phyloP scores from a whole-genome alignment of 768 basidiomycete genomes.

The Leucosporidium scottii region DNA sequence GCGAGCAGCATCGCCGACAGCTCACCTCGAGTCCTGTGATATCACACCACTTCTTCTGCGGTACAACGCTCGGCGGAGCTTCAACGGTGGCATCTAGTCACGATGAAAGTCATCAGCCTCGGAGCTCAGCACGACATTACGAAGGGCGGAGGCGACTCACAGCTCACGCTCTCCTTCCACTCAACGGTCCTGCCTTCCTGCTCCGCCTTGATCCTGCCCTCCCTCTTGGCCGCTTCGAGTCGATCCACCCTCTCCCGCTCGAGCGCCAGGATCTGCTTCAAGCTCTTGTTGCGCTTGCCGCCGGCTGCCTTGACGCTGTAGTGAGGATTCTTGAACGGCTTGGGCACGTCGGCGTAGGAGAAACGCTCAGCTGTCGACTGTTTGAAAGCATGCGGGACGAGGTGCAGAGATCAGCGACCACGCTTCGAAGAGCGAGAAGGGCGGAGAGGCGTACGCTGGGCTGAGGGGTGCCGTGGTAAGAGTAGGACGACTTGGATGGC shows the following conservation, averaged over 20 bases:
- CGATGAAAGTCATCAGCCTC: not conserved
- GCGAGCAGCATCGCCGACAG: too few species aligned
- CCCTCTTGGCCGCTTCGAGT: not conserved
- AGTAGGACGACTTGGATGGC: too few species aligned
- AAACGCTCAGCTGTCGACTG: conserved; percentile 23
- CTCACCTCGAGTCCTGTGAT: conserved; percentile 45
- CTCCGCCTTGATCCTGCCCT: not conserved
- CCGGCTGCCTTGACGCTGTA: conserved; percentile 11
- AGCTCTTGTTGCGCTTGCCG: conserved; percentile 22
- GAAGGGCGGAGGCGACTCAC: not conserved
- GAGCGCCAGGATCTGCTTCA: conserved; percentile 33
- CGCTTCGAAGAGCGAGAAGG: too few species aligned
- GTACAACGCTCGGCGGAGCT: conserved; percentile 44
- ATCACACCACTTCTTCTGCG: conserved; percentile 48
- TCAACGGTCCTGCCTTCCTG: not conserved
- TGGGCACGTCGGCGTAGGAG: conserved; percentile 22
- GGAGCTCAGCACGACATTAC: not conserved
- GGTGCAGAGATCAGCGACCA: too few species aligned
- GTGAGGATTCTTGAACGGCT: conserved; percentile 31
- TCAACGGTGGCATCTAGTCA: conserved; percentile 21
- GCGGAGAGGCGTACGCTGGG: too few species aligned
- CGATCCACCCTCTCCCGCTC: conserved; percentile 18
- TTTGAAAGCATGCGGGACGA: too few species aligned
- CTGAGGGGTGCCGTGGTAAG: too few species aligned
- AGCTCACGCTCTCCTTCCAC: not conserved